phyloP scores from a whole-genome alignment of 352 stramenopile species.

The Heterotrichella gracilis region DNA sequence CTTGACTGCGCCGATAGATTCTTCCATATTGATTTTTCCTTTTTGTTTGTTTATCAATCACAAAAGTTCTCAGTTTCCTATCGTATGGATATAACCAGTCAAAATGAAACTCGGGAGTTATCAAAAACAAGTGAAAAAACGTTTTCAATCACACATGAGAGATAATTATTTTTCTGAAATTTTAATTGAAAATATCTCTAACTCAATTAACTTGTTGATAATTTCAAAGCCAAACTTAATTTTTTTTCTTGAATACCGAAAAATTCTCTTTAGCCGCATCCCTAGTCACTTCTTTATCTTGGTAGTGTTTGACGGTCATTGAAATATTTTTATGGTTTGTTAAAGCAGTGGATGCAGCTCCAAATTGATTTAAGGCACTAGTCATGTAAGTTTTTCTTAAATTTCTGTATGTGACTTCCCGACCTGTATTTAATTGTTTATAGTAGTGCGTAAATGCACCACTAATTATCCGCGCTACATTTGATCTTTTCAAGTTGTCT shows the following conservation, averaged over 20 bases:
- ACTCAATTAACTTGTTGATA: too few species aligned
- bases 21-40: too few species aligned
- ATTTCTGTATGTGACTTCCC: not conserved
- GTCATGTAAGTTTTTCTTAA: not conserved
- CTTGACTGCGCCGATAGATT: too few species aligned
- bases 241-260: not conserved
- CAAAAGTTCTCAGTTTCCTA: too few species aligned
- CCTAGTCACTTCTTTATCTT: not conserved
- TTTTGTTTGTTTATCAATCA: too few species aligned
- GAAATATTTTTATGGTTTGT: not conserved
- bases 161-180: too few species aligned
- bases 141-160: too few species aligned
- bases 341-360: not conserved
- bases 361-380: slow-evolving; percentile 6
- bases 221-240: not conserved
- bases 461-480: not conserved
- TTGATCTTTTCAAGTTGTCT: not conserved
- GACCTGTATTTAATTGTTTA: not conserved
- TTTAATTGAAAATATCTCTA: too few species aligned
- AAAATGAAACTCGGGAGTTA: too few species aligned
- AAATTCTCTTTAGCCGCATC: not conserved
- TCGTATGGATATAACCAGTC: too few species aligned
- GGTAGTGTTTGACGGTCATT: not conserved
- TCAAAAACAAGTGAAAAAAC: too few species aligned
- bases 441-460: not conserved